These are phyloP conservation scores for Epichloe aotearoae DNA, from an alignment of 2,329 filamentous ascomycete genomes.

Conservation along the genomic window DNA sequence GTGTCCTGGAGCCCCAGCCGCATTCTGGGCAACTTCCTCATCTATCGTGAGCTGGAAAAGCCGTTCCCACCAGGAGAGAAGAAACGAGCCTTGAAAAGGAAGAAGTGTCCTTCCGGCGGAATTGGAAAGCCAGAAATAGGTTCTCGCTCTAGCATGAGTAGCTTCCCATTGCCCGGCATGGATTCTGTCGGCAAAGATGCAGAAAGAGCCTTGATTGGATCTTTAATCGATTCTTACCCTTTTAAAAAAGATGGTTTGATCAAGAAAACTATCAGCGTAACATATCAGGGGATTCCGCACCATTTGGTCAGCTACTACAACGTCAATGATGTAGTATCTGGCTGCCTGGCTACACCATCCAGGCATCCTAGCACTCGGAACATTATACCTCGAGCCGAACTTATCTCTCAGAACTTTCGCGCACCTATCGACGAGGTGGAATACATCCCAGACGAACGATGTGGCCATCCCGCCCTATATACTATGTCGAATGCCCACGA, in stretches of 20 bases:
- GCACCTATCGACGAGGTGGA: constrained; percentile 50
- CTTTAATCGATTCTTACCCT: constrained; percentile 75
- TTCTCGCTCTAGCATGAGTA: constrained; percentile 12
- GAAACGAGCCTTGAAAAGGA: constrained; percentile 67
- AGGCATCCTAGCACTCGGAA: constrained; percentile 26
- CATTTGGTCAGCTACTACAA: constrained; percentile 86
- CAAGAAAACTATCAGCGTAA: constrained; percentile 86
- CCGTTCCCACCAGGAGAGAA: constrained; percentile 73
- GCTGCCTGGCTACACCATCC: constrained; percentile 44
- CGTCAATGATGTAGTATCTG: constrained; percentile 59
- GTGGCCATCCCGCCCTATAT: constrained; percentile 4
- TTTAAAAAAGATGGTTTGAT: constrained; percentile 74
- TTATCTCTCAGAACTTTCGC: constrained; percentile 54
- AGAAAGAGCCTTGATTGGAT: constrained; percentile 51
- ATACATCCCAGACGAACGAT: constrained; percentile 8
- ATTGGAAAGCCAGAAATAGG: constrained; percentile 21
- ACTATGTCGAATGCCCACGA: constrained; percentile 7
- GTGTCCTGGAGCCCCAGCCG: constrained; percentile 83
- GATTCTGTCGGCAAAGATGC: constrained; percentile 14
- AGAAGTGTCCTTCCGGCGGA: constrained; percentile 27
- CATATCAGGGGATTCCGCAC: constrained; percentile 59
- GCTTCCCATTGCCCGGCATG: constrained; percentile 4
- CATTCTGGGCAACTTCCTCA: constrained; percentile 71
- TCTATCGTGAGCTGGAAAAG: constrained; percentile 71
- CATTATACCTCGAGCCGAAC: constrained; percentile 41